These are phyloP conservation scores for Sonneratia alba DNA, from an alignment of 345 rosid species.

Conservation along the genomic window DNA sequence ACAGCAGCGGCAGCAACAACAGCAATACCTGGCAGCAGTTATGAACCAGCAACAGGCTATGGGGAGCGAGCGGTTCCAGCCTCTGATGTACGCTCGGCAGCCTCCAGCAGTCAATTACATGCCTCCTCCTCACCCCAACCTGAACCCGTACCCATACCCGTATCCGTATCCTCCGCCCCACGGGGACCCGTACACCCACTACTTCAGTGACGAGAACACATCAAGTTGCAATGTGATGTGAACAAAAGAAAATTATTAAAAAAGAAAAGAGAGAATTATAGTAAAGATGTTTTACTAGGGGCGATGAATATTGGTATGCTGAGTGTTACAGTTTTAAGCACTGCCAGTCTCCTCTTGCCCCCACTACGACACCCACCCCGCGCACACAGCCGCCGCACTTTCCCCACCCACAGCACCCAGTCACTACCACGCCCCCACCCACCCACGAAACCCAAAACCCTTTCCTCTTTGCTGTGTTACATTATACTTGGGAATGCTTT, in stretches of 20 bases:
- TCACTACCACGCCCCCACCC: too few relatives aligned
- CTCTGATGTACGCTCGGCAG: constrained; percentile 84
- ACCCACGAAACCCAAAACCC: too few relatives aligned
- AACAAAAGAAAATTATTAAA: constrained; percentile 10
- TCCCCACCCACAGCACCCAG: too few relatives aligned
- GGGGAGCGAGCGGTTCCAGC: constrained; percentile 86
- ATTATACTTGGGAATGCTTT: constrained; percentile 44
- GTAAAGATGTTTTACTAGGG: constrained; percentile 1
- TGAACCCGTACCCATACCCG: constrained; percentile 28
- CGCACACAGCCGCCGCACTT: too few relatives aligned
- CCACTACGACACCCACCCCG: too few relatives aligned
- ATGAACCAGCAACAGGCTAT: constrained; percentile 86
- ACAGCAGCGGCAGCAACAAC: constrained; percentile 48
- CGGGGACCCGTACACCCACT: constrained; percentile 37
- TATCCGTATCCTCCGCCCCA: constrained; percentile 14
- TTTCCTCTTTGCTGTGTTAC: constrained; percentile 12
- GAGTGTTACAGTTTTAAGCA: constrained; percentile 11
- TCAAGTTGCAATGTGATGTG: constrained; percentile 90
- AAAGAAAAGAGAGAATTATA: background rate
- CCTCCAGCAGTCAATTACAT: constrained; percentile 76
- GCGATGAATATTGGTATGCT: background rate
- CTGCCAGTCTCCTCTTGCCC: background rate
- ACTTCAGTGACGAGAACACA: constrained; percentile 84
- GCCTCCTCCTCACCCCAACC: constrained; percentile 57
- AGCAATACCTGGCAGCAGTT: constrained; percentile 57